Percentiles rank a stretch among this genome's conserved stretches.
Conservation (phyloP, 768 basidiomycete genomes). For the Mycena sanguinolenta region DNA sequence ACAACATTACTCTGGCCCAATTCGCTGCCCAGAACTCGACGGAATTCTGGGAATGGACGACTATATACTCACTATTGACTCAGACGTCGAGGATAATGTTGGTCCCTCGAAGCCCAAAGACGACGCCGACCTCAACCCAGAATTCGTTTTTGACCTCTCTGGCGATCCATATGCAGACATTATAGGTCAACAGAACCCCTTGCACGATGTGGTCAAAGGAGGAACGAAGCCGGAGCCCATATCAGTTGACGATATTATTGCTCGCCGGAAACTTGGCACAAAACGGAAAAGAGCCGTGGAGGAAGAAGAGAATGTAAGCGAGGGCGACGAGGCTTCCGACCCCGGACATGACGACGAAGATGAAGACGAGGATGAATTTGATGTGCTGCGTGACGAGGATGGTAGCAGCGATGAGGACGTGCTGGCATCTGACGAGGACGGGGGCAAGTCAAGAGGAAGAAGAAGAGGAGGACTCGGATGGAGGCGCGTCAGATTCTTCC, state of each 20-base stretch:
- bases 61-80: constrained; percentile 89
- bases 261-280: constrained; percentile 67
- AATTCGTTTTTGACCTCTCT: constrained; percentile 84
- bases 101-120: constrained; percentile 55
- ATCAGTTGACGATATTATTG: constrained; percentile 94
- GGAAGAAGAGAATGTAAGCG: constrained; percentile 52
- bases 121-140: constrained; percentile 79
- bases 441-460: constrained; percentile 38
- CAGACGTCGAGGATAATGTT: constrained; percentile 73
- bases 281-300: constrained; percentile 75
- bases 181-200: constrained; percentile 53
- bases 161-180: constrained; percentile 78
- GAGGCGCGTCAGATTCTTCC: constrained; percentile 29
- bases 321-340: constrained; percentile 53
- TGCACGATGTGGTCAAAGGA: constrained; percentile 72
- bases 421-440: constrained; percentile 45
- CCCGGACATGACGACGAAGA: constrained; percentile 46
- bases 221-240: constrained; percentile 82
- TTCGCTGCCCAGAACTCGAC: background rate
- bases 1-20: background rate
- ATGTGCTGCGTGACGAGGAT: constrained; percentile 42
- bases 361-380: constrained; percentile 40
- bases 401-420: constrained; percentile 49
- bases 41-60: constrained; percentile 57
- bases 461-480: too few relatives aligned